Percentiles rank a stretch among this genome's conserved stretches.
These are phyloP conservation scores for Closterium sp. DNA, from an alignment of 139 green algal species.

Conservation along the genomic window DNA sequence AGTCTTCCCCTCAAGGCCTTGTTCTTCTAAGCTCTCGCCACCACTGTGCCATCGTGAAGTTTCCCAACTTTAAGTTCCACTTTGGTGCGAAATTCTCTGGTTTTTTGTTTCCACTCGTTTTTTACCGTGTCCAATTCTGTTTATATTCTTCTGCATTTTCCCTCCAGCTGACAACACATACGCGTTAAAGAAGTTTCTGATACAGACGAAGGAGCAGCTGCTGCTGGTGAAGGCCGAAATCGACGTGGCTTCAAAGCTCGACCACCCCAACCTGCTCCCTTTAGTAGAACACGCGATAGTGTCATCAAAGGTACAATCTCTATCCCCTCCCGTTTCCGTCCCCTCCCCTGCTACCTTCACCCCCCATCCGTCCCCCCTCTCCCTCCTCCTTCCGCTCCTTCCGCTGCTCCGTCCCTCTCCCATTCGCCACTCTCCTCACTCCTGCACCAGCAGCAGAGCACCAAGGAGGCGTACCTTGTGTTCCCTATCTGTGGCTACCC, in stretches of 20 bases:
- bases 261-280: slow-evolving; percentile 48
- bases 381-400: slow-evolving; percentile 21
- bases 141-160: background rate
- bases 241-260: slow-evolving; percentile 6
- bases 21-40: too few species aligned
- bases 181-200: slow-evolving; percentile 49
- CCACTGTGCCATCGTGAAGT: too few species aligned
- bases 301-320: slow-evolving; percentile 14
- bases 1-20: too few species aligned
- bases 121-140: too few species aligned
- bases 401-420: background rate
- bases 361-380: background rate
- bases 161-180: slow-evolving; percentile 38
- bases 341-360: background rate
- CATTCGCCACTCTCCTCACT: too few species aligned
- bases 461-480: slow-evolving; percentile 80
- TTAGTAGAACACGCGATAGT: slow-evolving; percentile 43
- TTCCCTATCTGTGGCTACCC: too few species aligned
- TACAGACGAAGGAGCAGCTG: slow-evolving; percentile 46
- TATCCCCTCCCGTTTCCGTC: background rate
- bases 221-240: slow-evolving; percentile 44
- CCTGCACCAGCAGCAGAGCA: slow-evolving; percentile 44
- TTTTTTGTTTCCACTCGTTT: background rate
- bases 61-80: background rate
- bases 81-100: background rate